Percentiles rank a stretch among this genome's conserved stretches.
Evolutionary conservation across 139 green algal species (phyloP).

Genomic region (Chlamydomonas schloesseri): DNA sequence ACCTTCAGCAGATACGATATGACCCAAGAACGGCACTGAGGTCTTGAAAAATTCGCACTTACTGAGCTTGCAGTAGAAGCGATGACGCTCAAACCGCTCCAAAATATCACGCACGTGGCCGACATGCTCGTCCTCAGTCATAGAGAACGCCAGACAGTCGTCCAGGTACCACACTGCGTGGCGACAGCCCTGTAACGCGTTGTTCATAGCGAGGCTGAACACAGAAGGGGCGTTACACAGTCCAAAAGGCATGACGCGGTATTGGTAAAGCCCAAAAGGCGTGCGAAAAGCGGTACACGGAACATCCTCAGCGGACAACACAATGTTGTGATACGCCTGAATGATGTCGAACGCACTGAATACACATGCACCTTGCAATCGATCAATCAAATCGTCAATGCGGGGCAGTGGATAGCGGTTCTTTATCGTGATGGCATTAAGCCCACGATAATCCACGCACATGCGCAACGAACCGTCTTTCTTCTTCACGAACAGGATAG

Average conservation of each 20-base stretch:
- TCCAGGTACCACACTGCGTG: constrained; percentile 72
- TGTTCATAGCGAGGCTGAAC: constrained; percentile 63
- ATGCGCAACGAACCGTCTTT: constrained; percentile 66
- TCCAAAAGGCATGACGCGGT: constrained; percentile 58
- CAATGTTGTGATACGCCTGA: constrained; percentile 56
- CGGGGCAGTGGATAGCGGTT: constrained; percentile 40
- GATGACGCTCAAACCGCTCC: not conserved
- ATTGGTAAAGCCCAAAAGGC: constrained; percentile 64
- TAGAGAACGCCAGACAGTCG: constrained; percentile 73
- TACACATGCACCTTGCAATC: constrained; percentile 15
- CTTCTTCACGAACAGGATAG: constrained; percentile 49
- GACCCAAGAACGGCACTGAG: constrained; percentile 59
- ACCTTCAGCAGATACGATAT: constrained; percentile 51
- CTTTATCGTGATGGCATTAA: constrained; percentile 45
- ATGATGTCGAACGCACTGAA: constrained; percentile 55
- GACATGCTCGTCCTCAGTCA: constrained; percentile 54
- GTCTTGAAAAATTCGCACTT: constrained; percentile 65
- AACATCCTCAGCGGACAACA: constrained; percentile 36
- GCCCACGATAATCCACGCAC: constrained; percentile 56
- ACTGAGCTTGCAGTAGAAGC: constrained; percentile 50
- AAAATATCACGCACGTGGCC: not conserved
- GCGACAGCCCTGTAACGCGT: constrained; percentile 35
- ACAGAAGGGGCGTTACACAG: constrained; percentile 66
- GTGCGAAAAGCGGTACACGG: constrained; percentile 55
- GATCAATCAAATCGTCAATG: constrained; percentile 32